Base-by-base conservation (phyloP, 805 yeast species). In the Soucietia sequanensis region DNA sequence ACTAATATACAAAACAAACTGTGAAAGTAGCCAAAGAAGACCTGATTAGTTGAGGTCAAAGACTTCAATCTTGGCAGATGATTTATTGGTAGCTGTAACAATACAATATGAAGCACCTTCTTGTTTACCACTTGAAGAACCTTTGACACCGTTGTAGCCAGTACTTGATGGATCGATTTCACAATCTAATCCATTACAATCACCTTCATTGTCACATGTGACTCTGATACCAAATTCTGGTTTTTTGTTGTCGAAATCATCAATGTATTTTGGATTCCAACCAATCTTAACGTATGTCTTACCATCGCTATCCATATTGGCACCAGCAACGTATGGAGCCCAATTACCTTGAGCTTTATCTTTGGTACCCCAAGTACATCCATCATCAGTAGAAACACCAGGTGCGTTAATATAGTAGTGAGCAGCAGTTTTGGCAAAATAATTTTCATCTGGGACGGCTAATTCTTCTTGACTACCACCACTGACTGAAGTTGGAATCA, bases 271-370 rank as follows among this genome's bases (percentile, higher is more conserved):
- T 11, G 96, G 96, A 60, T 88, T 88, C 95, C 95, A 87, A 30
- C 91, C 95, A 56, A 88, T 76, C 63, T 86, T 89, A 45, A 85
- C 86, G 56, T 47, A 88, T 3, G 96, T 88, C 56, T 76, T 75
- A 21, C 86, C 82, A 39, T 53, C 62, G 42, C 58, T 61, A 57
- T 86, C 95, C 70, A 77, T 77, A 68, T 88, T 88, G 41, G 90
- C 87, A 44, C 96, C 96, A 11, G 93, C 95, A 44, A 89, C 95
- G 49, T 86, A 88, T 18, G 96, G 95, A 11, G 95, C 65, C 96
- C 96, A 89, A 73, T 88, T 88, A 39, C 96, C 96, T 45, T 69
- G 68, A 12, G 93, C 81, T 40, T 83, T 66, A 31, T 68, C 60
- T 20, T 70, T 70, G 12, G 82, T 61, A 4, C 96, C 96, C 96